Evolutionary conservation across 2,329 filamentous ascomycete species (phyloP).

Genomic region (Claviceps paspali): DNA sequence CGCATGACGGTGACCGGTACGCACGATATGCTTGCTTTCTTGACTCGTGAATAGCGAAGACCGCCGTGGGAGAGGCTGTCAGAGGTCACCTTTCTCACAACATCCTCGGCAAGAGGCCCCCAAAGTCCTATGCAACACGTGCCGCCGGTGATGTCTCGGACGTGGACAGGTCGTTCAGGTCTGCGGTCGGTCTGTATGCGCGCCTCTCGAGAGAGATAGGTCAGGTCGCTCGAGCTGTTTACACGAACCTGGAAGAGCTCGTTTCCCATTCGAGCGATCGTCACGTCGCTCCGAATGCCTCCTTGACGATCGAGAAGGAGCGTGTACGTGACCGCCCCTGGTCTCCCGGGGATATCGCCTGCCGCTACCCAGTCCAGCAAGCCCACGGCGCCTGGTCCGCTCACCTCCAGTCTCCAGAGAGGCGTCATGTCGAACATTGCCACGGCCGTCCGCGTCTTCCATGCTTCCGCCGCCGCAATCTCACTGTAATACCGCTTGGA

Average conservation of each 20-base stretch:
- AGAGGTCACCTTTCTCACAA: constrained; percentile 28
- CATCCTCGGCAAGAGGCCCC: constrained; percentile 39
- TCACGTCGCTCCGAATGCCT: constrained; percentile 41
- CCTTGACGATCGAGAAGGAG: constrained; percentile 38
- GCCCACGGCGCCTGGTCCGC: constrained; percentile 39
- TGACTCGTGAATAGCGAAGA: constrained; percentile 34
- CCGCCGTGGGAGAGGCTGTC: constrained; percentile 31
- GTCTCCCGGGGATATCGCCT: constrained; percentile 28
- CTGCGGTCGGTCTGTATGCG: constrained; percentile 26
- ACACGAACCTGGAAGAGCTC: constrained; percentile 39
- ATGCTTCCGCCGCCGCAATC: constrained; percentile 44
- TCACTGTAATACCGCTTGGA: constrained; percentile 41
- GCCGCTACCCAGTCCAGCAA: constrained; percentile 39
- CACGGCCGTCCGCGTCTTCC: constrained; percentile 47
- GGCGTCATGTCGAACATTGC: constrained; percentile 50
- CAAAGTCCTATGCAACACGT: constrained; percentile 48
- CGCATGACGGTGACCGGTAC: constrained; percentile 41
- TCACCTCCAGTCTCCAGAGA: constrained; percentile 40
- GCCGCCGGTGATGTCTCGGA: constrained; percentile 43
- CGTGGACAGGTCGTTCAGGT: constrained; percentile 29
- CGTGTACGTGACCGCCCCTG: constrained; percentile 38
- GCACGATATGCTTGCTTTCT: constrained; percentile 32
- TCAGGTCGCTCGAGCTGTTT: constrained; percentile 38
- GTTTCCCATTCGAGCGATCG: constrained; percentile 34
- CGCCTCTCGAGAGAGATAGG: constrained; percentile 38